A percentile compares a stretch with the other conserved stretches of the same genome.
phyloP scores from a whole-genome alignment of 331 rosid species.

The Acacia concinna region DNA sequence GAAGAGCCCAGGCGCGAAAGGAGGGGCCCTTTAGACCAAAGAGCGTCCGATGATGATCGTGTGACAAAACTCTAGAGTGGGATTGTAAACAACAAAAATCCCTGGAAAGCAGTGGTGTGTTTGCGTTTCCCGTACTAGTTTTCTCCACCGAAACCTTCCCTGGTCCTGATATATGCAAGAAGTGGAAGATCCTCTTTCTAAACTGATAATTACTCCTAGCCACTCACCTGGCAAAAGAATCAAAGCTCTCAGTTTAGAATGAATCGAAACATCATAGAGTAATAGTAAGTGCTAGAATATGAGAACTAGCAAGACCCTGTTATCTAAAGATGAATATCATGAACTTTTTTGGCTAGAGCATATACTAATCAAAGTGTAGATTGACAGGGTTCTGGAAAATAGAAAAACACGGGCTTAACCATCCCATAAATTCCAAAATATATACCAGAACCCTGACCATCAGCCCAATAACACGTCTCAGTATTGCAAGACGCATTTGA shows the following conservation, averaged over 20 bases:
- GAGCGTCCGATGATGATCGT: constrained; percentile 20
- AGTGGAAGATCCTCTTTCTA: constrained; percentile 45
- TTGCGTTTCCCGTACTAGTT: constrained; percentile 15
- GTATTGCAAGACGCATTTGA: not conserved
- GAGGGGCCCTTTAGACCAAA: constrained; percentile 27
- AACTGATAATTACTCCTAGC: constrained; percentile 39
- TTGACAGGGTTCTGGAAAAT: not conserved
- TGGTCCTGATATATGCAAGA: constrained; percentile 24
- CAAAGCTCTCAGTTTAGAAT: constrained; percentile 51
- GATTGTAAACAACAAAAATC: constrained; percentile 20
- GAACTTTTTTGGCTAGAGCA: not conserved
- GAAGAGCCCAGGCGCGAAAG: constrained; percentile 27
- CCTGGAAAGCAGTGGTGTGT: constrained; percentile 12
- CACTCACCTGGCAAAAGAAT: constrained; percentile 45
- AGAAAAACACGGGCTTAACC: not conserved
- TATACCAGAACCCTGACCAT: not conserved
- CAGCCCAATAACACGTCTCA: not conserved
- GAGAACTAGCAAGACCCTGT: not conserved
- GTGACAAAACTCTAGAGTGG: constrained; percentile 9
- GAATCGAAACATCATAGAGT: constrained; percentile 36
- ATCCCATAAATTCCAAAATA: not conserved
- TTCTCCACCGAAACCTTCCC: constrained; percentile 39
- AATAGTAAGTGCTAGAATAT: constrained; percentile 18
- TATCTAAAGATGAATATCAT: not conserved
- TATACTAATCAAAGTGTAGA: not conserved